phyloP scores from a whole-genome alignment of 2,329 filamentous ascomycete species.

The Nemania bipapillata region DNA sequence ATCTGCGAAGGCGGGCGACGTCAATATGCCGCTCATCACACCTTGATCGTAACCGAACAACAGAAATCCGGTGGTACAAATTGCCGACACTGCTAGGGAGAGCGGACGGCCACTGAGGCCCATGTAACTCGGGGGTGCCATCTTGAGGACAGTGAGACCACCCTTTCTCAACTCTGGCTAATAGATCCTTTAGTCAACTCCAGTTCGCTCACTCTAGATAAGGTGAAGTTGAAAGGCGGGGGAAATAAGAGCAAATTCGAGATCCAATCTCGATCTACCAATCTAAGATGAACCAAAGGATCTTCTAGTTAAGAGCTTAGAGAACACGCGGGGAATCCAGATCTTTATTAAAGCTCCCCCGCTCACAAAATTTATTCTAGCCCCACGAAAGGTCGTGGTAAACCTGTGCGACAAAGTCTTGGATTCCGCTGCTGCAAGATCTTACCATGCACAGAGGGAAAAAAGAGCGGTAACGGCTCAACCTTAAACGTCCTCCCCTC shows the following conservation, averaged over 20 bases:
- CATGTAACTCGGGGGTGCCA: constrained; percentile 66
- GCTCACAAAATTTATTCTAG: constrained; percentile 1
- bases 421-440: constrained; percentile 17
- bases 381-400: constrained; percentile 15
- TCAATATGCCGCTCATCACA: constrained; percentile 64
- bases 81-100: constrained; percentile 67
- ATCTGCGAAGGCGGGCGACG: constrained; percentile 61
- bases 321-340: constrained; percentile 19
- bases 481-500: constrained; percentile 6
- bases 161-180: constrained; percentile 23
- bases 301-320: not conserved
- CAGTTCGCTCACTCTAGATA: constrained; percentile 1
- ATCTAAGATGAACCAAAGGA: constrained; percentile 14
- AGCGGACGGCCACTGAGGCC: constrained; percentile 69
- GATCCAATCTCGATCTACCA: constrained; percentile 21
- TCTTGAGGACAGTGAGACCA: constrained; percentile 44
- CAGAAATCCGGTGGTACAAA: constrained; percentile 72
- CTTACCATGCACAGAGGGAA: constrained; percentile 15
- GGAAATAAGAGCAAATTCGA: not conserved
- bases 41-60: constrained; percentile 59
- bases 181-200: not conserved
- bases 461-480: constrained; percentile 27
- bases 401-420: constrained; percentile 22
- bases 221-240: not conserved
- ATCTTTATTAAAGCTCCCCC: constrained; percentile 24